Base-by-base conservation (phyloP, 805 yeast genomes). In the Saccharomycopsis fodiens region DNA sequence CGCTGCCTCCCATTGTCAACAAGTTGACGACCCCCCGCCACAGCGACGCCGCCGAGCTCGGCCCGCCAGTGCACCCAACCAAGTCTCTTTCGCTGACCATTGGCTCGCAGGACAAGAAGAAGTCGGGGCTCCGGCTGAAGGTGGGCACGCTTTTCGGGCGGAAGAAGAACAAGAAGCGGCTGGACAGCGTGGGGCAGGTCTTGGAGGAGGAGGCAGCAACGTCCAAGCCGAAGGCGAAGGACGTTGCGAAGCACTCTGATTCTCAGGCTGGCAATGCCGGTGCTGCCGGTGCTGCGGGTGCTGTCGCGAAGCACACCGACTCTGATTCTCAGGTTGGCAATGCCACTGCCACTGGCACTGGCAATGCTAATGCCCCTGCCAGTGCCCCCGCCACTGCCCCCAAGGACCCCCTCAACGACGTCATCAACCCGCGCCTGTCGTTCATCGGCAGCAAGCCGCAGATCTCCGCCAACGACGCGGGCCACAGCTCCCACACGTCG, bases 71-170 rank as follows among this genome's bases (percentile, higher is more conserved):
- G 21, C 42, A 35, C n/a, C 32, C 51, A 7, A 44, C 34, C 34
- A 44, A 41, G 31, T 44, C 48, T 1, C 41, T 38, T 17, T 51
- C 53, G 12, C 41, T 46, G 6, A 50, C 48, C 22, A 44, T 45
- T 35, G 35, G 39, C 27, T 38, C 43, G 23, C 39, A 41, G n/a
- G 41, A 3, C 39, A 59, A 42, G 63, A 63, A 47, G 50, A 62
- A 16, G 56, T 61, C 42, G 39, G 72, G 70, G 39, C 61, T 85
- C 55, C 77, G 76, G 61, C 82, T 88, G 4, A 78, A 68, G 56
- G 82, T 85, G 46, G 94, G 94, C 7, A 81, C 93, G 1, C 74
- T 85, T 51, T 78, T 85, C 55, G 80, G 83, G 38, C 80, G 76
- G 60, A 78, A 76, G 56, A 68, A 69, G 29, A 43, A 35, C 37